These are phyloP conservation scores for Cutaneotrichosporon dermatis DNA, from an alignment of 1,284 basidiomycete genomes.

Conservation along the genomic window DNA sequence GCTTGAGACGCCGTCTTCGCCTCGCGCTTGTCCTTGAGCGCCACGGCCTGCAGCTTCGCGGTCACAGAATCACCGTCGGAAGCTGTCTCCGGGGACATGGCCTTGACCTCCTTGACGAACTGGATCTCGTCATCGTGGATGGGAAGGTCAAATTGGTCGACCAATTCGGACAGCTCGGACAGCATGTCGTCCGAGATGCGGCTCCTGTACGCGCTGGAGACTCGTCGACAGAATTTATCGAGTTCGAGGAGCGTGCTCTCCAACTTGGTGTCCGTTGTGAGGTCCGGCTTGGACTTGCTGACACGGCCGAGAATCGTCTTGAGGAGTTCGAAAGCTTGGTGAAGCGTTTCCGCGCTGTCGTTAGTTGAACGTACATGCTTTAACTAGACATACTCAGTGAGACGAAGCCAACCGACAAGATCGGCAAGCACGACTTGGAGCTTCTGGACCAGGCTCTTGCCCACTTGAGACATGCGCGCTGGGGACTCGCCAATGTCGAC, in stretches of 20 bases:
- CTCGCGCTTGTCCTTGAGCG: not conserved
- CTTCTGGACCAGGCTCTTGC: constrained; percentile 68
- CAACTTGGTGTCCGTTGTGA: constrained; percentile 25
- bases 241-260: constrained; percentile 38
- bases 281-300: constrained; percentile 28
- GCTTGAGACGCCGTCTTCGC: constrained; percentile 11
- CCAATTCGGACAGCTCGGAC: constrained; percentile 46
- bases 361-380: not conserved
- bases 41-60: not conserved
- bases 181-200: constrained; percentile 46
- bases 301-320: constrained; percentile 65
- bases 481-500: constrained; percentile 30
- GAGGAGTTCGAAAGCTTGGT: constrained; percentile 78
- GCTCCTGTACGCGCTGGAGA: constrained; percentile 36
- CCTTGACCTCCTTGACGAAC: constrained; percentile 23
- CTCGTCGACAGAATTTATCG: constrained; percentile 45
- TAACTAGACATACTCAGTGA: constrained; percentile 61
- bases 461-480: constrained; percentile 49
- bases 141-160: constrained; percentile 36
- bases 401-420: constrained; percentile 75
- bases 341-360: constrained; percentile 65
- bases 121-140: constrained; percentile 43
- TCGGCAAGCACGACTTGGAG: constrained; percentile 73
- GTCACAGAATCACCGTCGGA: constrained; percentile 1
- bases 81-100: not conserved